Evolutionary conservation across 192 early-diverging fungal genomes (phyloP), one percentile per base, ranked within the genome.

Genomic region (Umbelopsis sp.): DNA sequence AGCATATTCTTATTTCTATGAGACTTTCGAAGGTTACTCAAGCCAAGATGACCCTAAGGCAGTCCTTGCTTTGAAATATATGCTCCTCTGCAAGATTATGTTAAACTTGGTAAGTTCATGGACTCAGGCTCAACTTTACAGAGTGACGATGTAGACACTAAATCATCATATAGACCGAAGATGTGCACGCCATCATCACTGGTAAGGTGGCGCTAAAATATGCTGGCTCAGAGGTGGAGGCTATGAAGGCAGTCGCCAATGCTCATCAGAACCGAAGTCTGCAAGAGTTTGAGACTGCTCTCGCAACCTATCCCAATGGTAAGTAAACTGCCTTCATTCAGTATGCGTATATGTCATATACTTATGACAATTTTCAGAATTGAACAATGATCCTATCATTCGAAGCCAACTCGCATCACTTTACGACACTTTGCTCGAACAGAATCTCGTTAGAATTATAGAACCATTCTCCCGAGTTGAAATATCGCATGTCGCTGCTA

Each of bases 71-170:
- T 85, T 99, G 71, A 97, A 97, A 77, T 99, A 98, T 84, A 95
- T 99, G 95, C 79, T 99, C 52, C 85, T 99, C 49, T 98, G 96
- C 88, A 98, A 99, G 78, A 94, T 99, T 72, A 99, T 99, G 98
- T 86, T 97, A 46, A 97, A 96, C 84, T 76, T 93, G 86, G 92
- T 93, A 87, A 78, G 79, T 69, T 5, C 12, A n/a, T 58, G 30
- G 44, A 41, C 27, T 49, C 48, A 18, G 15, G 48, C 5, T 16
- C 9, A 47, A 0, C 0, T 13, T 48, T 16, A 18, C 13, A 66
- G 0, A 30, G 23, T 45, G 21, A n/a, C 25, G 33, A 15, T 8
- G 5, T 11, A 3, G 22, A n/a, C 46, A 13, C 30, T 46, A 20
- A 20, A 46, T 37, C 5, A 64, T 23, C 5, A 52, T 50, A 10